A percentile compares a stretch with the other conserved stretches of the same genome.
Evolutionary conservation across 768 basidiomycete genomes (phyloP).

Genomic region (Podaxis carcinomalis): DNA sequence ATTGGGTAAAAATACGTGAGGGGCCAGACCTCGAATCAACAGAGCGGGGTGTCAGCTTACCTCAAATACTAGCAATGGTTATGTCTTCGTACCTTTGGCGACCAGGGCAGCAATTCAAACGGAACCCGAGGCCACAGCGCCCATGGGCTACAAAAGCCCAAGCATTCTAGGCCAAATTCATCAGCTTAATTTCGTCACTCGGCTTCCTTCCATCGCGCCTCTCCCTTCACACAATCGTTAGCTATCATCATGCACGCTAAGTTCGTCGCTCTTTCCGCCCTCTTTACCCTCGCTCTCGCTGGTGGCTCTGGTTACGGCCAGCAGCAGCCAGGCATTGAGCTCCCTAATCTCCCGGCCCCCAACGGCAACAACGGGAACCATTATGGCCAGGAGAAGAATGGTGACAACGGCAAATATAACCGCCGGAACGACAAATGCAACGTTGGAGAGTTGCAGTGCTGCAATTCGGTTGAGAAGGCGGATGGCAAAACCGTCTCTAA

Average conservation of each 20-base stretch:
- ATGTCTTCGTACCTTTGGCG: background rate
- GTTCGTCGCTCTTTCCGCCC: background rate
- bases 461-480: background rate
- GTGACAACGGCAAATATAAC: background rate
- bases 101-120: background rate
- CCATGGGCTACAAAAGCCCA: background rate
- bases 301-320: background rate
- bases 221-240: background rate
- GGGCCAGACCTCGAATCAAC: background rate
- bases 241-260: background rate
- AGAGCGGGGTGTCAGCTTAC: background rate
- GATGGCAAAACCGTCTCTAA: conserved; percentile 11
- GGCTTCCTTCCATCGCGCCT: background rate
- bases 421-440: conserved; percentile 1
- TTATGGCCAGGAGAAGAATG: no score
- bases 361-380: background rate
- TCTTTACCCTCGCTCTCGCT: background rate
- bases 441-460: conserved; percentile 3
- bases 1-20: background rate
- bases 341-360: background rate
- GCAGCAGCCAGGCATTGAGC: no score
- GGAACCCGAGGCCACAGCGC: background rate
- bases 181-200: background rate
- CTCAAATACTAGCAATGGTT: background rate
- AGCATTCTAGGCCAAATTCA: background rate